phyloP scores from a whole-genome alignment of 2,329 filamentous ascomycete species.

The Colletotrichum magnum region DNA sequence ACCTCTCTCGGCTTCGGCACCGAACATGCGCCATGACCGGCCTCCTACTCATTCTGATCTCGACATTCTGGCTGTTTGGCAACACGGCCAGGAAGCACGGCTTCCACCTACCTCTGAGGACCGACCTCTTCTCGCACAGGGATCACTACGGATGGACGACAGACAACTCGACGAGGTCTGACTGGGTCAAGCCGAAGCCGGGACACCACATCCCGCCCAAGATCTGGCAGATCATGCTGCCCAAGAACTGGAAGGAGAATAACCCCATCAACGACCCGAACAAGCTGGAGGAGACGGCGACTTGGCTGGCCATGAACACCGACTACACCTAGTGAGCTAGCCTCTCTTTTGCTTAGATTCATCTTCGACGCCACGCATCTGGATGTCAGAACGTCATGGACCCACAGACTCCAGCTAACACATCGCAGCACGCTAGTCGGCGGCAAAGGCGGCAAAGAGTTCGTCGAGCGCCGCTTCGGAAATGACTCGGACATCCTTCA shows the following conservation, averaged over 20 bases:
- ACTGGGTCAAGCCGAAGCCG: slow-evolving; percentile 17
- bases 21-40: slow-evolving; percentile 17
- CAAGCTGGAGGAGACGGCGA: slow-evolving; percentile 30
- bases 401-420: neutral
- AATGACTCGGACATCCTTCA: slow-evolving; percentile 41
- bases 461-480: slow-evolving; percentile 41
- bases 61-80: slow-evolving; percentile 12
- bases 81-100: neutral
- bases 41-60: neutral
- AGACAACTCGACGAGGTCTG: slow-evolving; percentile 18
- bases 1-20: slow-evolving; percentile 16
- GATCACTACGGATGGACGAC: neutral
- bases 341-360: neutral
- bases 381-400: neutral
- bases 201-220: slow-evolving; percentile 27
- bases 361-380: no score
- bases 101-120: neutral
- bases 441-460: slow-evolving; percentile 44
- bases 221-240: slow-evolving; percentile 42
- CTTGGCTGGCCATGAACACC: slow-evolving; percentile 41
- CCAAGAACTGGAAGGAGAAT: slow-evolving; percentile 14
- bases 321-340: slow-evolving; percentile 38
- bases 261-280: slow-evolving; percentile 13
- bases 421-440: slow-evolving; percentile 46
- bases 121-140: neutral